Base-by-base conservation (phyloP, 78 protist genomes). In the Tieghemostelium lacteum region DNA sequence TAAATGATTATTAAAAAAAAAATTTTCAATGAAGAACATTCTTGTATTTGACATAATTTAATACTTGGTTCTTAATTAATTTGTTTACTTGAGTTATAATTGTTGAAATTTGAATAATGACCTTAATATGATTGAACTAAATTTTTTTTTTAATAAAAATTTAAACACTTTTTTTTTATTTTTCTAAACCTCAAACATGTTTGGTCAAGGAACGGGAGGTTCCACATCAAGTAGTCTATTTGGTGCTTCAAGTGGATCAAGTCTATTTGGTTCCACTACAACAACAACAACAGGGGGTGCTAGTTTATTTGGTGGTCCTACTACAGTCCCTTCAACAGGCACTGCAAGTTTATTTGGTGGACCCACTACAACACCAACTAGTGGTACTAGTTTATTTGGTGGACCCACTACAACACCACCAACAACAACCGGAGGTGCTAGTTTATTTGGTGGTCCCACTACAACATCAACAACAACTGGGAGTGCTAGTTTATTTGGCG, bases 331-430 rank as follows among this genome's bases (percentile, higher is more conserved):
- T n/a, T 39, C 87, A 37, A 63, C 87, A 65, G 42, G 74, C 0
- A 14, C 88, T 54, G 2, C 75, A 16, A 6, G 64, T 42, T 37
- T 65, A 49, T 63, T 63, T 77, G 87, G 87, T 34, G 73, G 70
- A 39, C 28, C 40, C 26, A 29, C n/a, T 60, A 10, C 66, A 33
- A 6, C 58, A 7, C 0, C 34, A 37, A 36, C 83, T 37, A 16
- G 29, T 60, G 12, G 29, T 16, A 5, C 40, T 12, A 3, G 40
- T 28, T 29, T 63, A 36, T 63, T 63, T 63, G 70, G 70, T 29
- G 73, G 58, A 19, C 6, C 73, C 3, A 2, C 73, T 37, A 37
- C 58, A 19, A 3, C 58, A 37, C 52, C 52, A 45, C 10, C 22
- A 39, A 16, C 45, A 74, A 60, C 26, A 19, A 39, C 19, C 31